Conservation (phyloP, 768 basidiomycete genomes). For the Kwoniella newhampshirensis region DNA sequence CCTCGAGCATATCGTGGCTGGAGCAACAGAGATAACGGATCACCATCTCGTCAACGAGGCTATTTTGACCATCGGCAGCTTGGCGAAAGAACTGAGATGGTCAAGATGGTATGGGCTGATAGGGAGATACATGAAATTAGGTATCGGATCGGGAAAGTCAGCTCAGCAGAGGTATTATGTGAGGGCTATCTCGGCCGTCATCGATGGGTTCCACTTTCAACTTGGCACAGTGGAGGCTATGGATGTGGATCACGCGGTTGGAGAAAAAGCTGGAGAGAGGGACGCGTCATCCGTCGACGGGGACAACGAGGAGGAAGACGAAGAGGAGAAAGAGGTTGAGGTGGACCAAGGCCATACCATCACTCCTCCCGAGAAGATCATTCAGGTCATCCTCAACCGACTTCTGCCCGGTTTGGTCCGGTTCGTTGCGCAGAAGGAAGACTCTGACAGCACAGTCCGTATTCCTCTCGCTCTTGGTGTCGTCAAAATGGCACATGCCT, state of each 20-base stretch:
- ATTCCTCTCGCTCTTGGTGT: conserved; percentile 87
- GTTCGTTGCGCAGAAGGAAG: conserved; percentile 79
- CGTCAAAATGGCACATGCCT: conserved; percentile 74
- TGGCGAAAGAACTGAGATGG: conserved; percentile 78
- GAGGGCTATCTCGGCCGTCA: conserved; percentile 75
- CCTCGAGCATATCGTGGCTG: conserved; percentile 73
- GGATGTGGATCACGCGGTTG: conserved; percentile 12
- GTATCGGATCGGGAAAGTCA: conserved; percentile 58
- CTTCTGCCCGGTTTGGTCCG: conserved; percentile 76
- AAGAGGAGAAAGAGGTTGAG: conserved; percentile 4
- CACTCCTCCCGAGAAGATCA: conserved; percentile 55
- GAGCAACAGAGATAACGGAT: conserved; percentile 60
- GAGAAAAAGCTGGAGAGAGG: conserved; percentile 44
- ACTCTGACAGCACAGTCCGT: conserved; percentile 77
- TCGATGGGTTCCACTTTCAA: conserved; percentile 89
- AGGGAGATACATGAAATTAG: conserved; percentile 73
- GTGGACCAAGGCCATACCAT: conserved; percentile 16
- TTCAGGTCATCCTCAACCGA: conserved; percentile 71
- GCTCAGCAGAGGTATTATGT: conserved; percentile 75
- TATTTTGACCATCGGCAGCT: conserved; percentile 71
- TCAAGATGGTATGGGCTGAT: conserved; percentile 75
- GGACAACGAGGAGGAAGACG: conserved; percentile 20
- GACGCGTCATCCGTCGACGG: conserved; percentile 27
- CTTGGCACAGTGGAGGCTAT: conserved; percentile 32
- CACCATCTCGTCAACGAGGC: conserved; percentile 90